Percentiles rank a stretch among this genome's conserved stretches.
Evolutionary conservation across 2,329 filamentous ascomycete genomes (phyloP).

Genomic region (Colletotrichum filicis): DNA sequence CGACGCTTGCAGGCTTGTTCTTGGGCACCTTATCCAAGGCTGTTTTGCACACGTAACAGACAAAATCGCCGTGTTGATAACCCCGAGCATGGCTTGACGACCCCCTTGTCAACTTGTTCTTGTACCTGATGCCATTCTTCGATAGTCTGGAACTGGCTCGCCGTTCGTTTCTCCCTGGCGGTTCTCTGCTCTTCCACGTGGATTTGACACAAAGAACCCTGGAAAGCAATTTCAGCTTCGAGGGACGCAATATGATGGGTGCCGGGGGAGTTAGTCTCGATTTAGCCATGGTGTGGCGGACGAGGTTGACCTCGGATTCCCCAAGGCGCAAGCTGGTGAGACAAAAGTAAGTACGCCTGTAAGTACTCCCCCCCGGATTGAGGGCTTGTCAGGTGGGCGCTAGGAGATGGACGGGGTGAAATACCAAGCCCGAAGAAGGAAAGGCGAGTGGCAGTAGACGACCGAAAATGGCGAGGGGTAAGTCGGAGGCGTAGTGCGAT

Average conservation of each 20-base stretch:
- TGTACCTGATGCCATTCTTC: neutral
- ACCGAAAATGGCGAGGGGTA: conserved; percentile 1
- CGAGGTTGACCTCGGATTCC: neutral
- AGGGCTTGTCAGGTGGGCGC: neutral
- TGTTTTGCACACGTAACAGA: neutral
- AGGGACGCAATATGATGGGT: neutral
- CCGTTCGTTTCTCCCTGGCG: neutral
- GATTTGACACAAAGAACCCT: conserved; percentile 7
- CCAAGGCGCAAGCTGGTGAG: neutral
- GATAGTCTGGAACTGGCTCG: neutral
- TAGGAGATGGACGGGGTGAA: neutral
- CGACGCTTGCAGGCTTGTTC: neutral
- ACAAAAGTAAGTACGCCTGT: neutral
- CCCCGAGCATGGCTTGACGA: neutral
- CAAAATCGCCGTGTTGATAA: neutral
- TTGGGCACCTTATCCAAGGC: neutral
- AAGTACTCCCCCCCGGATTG: neutral
- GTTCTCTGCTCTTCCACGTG: conserved; percentile 3
- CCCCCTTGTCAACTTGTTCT: neutral
- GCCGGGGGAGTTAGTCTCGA: neutral
- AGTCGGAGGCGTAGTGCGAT: conserved; percentile 3
- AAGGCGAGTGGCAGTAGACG: neutral
- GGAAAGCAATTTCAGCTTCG: conserved; percentile 2
- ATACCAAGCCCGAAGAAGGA: conserved; percentile 7
- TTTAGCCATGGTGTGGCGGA: conserved; percentile 3